Evolutionary conservation across 768 basidiomycete genomes (phyloP).

Genomic region (Phylloporus sp.): DNA sequence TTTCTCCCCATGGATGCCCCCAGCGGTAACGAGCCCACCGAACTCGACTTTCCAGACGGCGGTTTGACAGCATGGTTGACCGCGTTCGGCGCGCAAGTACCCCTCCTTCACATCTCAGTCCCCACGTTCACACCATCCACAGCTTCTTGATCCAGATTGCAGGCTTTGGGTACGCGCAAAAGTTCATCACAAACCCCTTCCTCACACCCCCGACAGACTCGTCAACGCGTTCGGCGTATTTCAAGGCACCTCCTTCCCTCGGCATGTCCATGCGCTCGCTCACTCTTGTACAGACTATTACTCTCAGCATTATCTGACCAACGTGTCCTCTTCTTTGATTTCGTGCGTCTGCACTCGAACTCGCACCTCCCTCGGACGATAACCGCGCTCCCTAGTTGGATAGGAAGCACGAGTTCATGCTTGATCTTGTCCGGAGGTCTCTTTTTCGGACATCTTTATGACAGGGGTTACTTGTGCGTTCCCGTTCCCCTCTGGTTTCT

Average conservation of each 20-base stretch:
- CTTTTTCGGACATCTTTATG: slow-evolving; percentile 46
- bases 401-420: slow-evolving; percentile 47
- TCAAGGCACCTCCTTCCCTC: slow-evolving; percentile 26
- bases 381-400: slow-evolving; percentile 28
- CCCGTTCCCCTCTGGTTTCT: background rate
- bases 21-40: background rate
- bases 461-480: slow-evolving; percentile 46
- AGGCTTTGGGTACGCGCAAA: slow-evolving; percentile 31
- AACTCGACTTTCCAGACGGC: slow-evolving; percentile 19
- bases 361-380: background rate
- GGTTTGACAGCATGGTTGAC: slow-evolving; percentile 25
- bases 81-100: slow-evolving; percentile 21
- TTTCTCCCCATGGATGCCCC: slow-evolving; percentile 5
- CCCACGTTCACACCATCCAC: background rate
- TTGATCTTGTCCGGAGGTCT: slow-evolving; percentile 41
- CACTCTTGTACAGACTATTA: slow-evolving; percentile 33
- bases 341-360: slow-evolving; percentile 24
- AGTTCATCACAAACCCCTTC: background rate
- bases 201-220: slow-evolving; percentile 21
- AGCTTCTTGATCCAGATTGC: slow-evolving; percentile 36
- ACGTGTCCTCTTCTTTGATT: slow-evolving; percentile 33
- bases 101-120: background rate
- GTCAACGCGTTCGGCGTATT: slow-evolving; percentile 38
- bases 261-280: background rate
- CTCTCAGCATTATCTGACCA: slow-evolving; percentile 32